Percentiles rank a stretch among this genome's conserved stretches.
phyloP scores from a whole-genome alignment of 1,284 basidiomycete genomes.

The Phellinidium pouzarii region DNA sequence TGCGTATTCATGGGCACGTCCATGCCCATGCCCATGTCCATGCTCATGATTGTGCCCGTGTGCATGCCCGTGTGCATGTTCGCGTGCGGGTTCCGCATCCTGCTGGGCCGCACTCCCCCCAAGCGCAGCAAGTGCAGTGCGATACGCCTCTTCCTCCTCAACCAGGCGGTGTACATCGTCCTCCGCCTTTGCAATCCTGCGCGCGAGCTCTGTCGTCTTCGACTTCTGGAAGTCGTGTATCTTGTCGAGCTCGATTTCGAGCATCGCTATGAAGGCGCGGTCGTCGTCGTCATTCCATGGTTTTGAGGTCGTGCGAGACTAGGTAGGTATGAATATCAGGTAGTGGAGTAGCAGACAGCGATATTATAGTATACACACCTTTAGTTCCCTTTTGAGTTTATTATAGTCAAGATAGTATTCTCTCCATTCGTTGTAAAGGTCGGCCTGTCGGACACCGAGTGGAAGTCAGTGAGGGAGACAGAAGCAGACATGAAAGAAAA shows the following conservation, averaged over 20 bases:
- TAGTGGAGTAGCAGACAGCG: constrained; percentile 2
- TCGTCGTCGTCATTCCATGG: constrained; percentile 79
- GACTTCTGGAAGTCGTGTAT: constrained; percentile 91
- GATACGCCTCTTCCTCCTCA: constrained; percentile 40
- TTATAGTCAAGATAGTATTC: constrained; percentile 90
- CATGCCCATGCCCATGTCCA: too few species aligned
- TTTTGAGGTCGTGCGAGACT: constrained; percentile 54
- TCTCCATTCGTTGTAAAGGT: constrained; percentile 85
- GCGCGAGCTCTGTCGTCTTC: constrained; percentile 85
- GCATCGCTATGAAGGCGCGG: constrained; percentile 68
- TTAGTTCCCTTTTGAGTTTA: constrained; percentile 83
- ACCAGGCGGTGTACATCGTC: constrained; percentile 75
- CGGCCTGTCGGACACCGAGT: constrained; percentile 43
- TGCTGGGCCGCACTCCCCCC: constrained; percentile 1
- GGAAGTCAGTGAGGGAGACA: constrained; percentile 1
- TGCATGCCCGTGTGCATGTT: too few species aligned
- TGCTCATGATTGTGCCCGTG: too few species aligned
- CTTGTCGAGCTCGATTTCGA: constrained; percentile 90
- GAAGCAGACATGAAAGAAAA: constrained; percentile 20
- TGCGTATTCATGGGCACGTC: too few species aligned
- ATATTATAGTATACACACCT: constrained; percentile 48
- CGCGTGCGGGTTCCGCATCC: background rate
- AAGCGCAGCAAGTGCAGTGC: constrained; percentile 28
- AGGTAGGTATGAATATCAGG: constrained; percentile 7
- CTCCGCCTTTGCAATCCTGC: constrained; percentile 77